phyloP scores from a whole-genome alignment of 257 asterid species.

The Primulina eburnea region DNA sequence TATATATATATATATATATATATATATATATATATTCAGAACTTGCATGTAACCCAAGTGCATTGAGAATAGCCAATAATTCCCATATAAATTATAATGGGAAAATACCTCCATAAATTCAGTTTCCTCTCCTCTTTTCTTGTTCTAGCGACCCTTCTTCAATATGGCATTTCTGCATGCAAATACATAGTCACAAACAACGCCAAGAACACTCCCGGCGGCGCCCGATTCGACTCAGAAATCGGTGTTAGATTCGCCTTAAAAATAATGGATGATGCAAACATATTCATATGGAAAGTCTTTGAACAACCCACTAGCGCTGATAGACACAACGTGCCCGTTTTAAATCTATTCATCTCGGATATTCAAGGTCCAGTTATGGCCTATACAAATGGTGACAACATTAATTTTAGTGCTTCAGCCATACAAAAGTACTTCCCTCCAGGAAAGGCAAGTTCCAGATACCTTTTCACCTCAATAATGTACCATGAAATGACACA shows the following conservation, averaged over 20 bases:
- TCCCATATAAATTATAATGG: too few species aligned
- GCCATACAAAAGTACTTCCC: neutral
- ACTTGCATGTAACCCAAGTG: too few species aligned
- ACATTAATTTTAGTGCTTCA: conserved; percentile 4
- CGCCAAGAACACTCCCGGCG: conserved; percentile 8
- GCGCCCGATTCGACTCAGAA: conserved; percentile 4
- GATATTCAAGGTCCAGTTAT: neutral
- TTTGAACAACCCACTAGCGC: conserved; percentile 7
- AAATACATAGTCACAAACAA: conserved; percentile 15
- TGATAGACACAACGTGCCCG: conserved; percentile 11
- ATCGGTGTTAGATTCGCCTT: neutral
- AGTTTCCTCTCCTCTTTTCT: too few species aligned
- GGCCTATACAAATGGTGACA: conserved; percentile 21
- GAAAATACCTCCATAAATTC: too few species aligned
- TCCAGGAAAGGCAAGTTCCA: neutral
- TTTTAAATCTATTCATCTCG: conserved; percentile 16
- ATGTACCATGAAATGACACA: conserved; percentile 48
- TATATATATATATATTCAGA: too few species aligned
- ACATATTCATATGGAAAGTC: conserved; percentile 24
- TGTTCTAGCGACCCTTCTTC: too few species aligned
- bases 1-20: too few species aligned
- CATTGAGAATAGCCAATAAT: too few species aligned
- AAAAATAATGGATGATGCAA: neutral
- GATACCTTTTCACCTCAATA: conserved; percentile 11
- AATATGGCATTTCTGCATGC: neutral